A percentile compares a stretch with the other conserved stretches of the same genome.
Conservation (phyloP, 352 stramenopile genomes). For the Phytophthora parvispora region DNA sequence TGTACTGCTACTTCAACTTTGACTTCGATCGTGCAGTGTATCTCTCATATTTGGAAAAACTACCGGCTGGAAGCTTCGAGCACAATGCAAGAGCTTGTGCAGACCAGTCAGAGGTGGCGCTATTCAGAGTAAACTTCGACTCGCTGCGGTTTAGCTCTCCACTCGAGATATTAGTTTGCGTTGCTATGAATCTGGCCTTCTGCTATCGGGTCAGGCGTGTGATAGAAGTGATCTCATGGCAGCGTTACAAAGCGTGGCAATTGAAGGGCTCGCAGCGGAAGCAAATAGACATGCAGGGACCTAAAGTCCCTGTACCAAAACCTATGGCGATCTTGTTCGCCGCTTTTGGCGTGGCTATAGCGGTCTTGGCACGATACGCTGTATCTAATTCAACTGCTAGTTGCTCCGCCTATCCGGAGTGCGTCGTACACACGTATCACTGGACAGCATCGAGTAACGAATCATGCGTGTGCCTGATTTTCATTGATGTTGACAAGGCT, state of each 20-base stretch:
- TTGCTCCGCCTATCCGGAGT: conserved; percentile 18
- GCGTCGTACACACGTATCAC: conserved; percentile 18
- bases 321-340: conserved; percentile 2
- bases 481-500: conserved; percentile 25
- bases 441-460: conserved; percentile 9
- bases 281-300: too few relatives aligned
- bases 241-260: background rate
- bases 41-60: conserved; percentile 15
- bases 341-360: background rate
- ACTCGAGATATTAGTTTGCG: conserved; percentile 21
- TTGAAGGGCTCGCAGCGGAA: background rate
- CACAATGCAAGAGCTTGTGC: conserved; percentile 14
- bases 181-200: conserved; percentile 34
- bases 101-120: conserved; percentile 25
- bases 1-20: conserved; percentile 31
- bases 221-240: conserved; percentile 20
- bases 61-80: conserved; percentile 33
- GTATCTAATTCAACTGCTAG: background rate
- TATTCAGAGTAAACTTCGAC: conserved; percentile 35
- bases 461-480: conserved; percentile 18
- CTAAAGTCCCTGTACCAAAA: conserved; percentile 27
- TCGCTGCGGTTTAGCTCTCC: conserved; percentile 36
- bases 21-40: conserved; percentile 29
- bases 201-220: conserved; percentile 28
- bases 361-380: background rate